Conservation (phyloP, 495 filamentous ascomycete species). For the Trypethelium eluteriae region DNA sequence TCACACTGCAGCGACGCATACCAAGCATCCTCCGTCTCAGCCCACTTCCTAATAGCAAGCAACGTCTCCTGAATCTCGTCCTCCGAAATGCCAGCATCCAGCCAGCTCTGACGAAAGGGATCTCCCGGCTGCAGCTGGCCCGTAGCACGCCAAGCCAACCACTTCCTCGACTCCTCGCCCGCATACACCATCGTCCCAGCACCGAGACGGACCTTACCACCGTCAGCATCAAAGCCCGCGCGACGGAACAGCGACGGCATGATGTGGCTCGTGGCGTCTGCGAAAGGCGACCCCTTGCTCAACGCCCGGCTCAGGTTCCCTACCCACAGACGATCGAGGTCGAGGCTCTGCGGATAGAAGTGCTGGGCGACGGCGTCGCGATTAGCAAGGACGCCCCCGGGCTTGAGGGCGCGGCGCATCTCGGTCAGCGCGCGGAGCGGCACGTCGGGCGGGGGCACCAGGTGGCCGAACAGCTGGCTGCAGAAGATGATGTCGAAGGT, state of each 20-base stretch:
- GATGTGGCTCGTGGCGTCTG: slow-evolving; percentile 25
- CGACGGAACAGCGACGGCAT: slow-evolving; percentile 32
- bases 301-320: slow-evolving; percentile 24
- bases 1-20: slow-evolving; percentile 35
- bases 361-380: slow-evolving; percentile 15
- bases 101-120: slow-evolving; percentile 35
- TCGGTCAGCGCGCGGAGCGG: slow-evolving; percentile 36
- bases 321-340: slow-evolving; percentile 33
- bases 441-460: slow-evolving; percentile 17
- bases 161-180: slow-evolving; percentile 29
- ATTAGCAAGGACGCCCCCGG: slow-evolving; percentile 28
- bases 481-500: slow-evolving; percentile 37
- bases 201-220: slow-evolving; percentile 30
- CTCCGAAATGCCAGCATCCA: slow-evolving; percentile 34
- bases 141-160: slow-evolving; percentile 27
- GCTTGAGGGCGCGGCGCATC: slow-evolving; percentile 39
- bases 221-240: slow-evolving; percentile 35
- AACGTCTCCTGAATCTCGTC: slow-evolving; percentile 35
- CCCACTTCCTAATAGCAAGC: slow-evolving; percentile 31
- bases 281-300: slow-evolving; percentile 22
- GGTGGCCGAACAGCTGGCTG: slow-evolving; percentile 37
- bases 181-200: slow-evolving; percentile 30
- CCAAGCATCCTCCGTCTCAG: slow-evolving; percentile 38
- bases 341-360: slow-evolving; percentile 20
- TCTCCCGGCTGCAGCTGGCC: slow-evolving; percentile 35